A percentile compares a stretch with the other conserved stretches of the same genome.
Conservation (phyloP, 2,329 filamentous ascomycete species). For the Pseudodiploospora longispora region DNA sequence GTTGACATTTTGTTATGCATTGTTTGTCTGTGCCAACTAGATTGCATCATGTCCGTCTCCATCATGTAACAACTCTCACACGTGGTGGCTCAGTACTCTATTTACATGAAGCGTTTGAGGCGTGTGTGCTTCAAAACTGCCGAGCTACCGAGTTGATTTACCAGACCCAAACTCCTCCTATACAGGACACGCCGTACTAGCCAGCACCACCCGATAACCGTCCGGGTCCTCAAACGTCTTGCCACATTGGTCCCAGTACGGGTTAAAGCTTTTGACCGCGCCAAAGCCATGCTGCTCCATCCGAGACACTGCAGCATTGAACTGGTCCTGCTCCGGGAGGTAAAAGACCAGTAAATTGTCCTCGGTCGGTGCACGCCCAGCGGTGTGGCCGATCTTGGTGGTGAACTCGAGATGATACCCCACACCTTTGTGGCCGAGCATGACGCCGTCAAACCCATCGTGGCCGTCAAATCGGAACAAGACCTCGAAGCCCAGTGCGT, state of each 20-base stretch:
- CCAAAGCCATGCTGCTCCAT: slow-evolving; percentile 27
- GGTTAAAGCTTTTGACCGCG: slow-evolving; percentile 31
- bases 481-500: slow-evolving; percentile 30
- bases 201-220: slow-evolving; percentile 36
- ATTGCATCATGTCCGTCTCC: no score
- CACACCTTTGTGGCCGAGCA: slow-evolving; percentile 29
- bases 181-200: slow-evolving; percentile 16
- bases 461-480: slow-evolving; percentile 27
- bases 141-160: no score
- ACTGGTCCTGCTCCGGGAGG: slow-evolving; percentile 23
- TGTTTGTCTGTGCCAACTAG: no score
- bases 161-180: not conserved
- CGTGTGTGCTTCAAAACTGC: no score
- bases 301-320: slow-evolving; percentile 20
- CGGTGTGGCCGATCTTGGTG: slow-evolving; percentile 22
- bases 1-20: no score
- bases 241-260: slow-evolving; percentile 36
- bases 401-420: slow-evolving; percentile 38
- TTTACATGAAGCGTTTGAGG: no score
- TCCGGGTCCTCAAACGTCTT: slow-evolving; percentile 38
- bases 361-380: slow-evolving; percentile 28
- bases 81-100: no score
- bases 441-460: slow-evolving; percentile 31
- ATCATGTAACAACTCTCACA: no score
- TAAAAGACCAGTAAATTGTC: slow-evolving; percentile 39